Evolutionary conservation across 139 green algal genomes (phyloP).

Genomic region (Tetradesmus lagerheimii): DNA sequence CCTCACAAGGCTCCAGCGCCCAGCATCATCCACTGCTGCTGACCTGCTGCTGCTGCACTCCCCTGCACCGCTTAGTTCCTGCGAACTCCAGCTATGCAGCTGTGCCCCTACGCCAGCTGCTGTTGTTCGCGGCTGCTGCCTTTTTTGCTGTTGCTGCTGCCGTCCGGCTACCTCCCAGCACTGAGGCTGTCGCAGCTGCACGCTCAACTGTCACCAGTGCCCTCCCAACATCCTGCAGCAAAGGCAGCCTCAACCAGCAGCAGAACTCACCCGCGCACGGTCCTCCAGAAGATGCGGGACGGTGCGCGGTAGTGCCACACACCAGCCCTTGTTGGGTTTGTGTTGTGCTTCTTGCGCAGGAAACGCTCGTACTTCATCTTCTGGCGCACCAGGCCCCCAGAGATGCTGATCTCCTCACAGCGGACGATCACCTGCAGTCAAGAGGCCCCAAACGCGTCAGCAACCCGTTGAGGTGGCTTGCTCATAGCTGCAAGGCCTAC

Average conservation of each 20-base stretch:
- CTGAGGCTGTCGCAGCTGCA: not conserved
- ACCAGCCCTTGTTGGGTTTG: constrained; percentile 90
- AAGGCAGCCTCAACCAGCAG: not conserved
- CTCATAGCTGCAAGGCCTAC: not conserved
- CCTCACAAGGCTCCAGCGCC: not conserved
- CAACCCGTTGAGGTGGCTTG: not conserved
- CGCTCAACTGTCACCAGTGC: not conserved
- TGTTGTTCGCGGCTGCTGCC: not conserved
- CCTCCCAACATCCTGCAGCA: not conserved
- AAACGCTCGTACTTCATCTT: constrained; percentile 98
- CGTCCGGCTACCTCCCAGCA: not conserved
- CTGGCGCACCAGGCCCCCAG: constrained; percentile 96
- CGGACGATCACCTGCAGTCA: constrained; percentile 88
- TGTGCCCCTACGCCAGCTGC: not conserved
- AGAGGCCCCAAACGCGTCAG: not conserved
- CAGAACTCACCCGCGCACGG: constrained; percentile 82
- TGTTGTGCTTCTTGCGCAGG: constrained; percentile 95
- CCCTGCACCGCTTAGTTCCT: not conserved
- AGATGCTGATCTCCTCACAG: constrained; percentile 95
- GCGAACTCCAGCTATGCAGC: not conserved
- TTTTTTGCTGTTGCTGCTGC: not conserved
- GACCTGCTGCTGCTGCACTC: constrained; percentile 9
- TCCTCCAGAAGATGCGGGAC: constrained; percentile 93
- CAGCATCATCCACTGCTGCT: not conserved
- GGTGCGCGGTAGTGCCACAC: constrained; percentile 96